A percentile compares a stretch with the other conserved stretches of the same genome.
These are phyloP conservation scores for Penicillium verrucosum DNA, from an alignment of 2,329 filamentous ascomycete genomes.

Conservation along the genomic window DNA sequence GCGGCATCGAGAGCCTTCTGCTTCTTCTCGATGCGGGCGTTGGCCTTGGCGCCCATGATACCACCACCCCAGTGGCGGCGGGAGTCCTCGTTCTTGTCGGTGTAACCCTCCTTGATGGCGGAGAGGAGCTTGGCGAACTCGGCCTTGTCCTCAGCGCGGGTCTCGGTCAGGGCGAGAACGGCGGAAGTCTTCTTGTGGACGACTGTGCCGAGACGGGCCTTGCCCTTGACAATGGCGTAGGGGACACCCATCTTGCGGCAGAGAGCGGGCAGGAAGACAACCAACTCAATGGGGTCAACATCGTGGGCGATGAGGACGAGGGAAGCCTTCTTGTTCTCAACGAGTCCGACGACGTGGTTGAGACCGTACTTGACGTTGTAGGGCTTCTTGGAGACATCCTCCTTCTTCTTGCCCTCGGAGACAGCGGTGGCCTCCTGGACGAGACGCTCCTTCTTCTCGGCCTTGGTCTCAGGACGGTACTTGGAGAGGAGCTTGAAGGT, in stretches of 20 bases:
- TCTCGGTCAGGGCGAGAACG: slow-evolving; percentile 92
- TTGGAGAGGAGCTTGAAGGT: slow-evolving; percentile 99
- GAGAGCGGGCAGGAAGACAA: slow-evolving; percentile 97
- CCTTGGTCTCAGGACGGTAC: slow-evolving; percentile 99
- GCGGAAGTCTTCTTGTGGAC: slow-evolving; percentile 99
- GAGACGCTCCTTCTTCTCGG: slow-evolving; percentile 99
- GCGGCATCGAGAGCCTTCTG: slow-evolving; percentile 89
- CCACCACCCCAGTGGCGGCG: slow-evolving; percentile 98
- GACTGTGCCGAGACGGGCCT: slow-evolving; percentile 96
- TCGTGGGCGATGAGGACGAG: slow-evolving; percentile 99
- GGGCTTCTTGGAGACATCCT: slow-evolving; percentile 99
- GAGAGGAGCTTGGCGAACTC: slow-evolving; percentile 96
- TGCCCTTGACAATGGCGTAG: slow-evolving; percentile 99
- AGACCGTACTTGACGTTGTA: slow-evolving; percentile 99
- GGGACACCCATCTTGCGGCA: slow-evolving; percentile 99
- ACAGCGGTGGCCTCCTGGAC: slow-evolving; percentile 97
- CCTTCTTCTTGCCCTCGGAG: slow-evolving; percentile 99
- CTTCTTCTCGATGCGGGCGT: slow-evolving; percentile 74
- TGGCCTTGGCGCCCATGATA: slow-evolving; percentile 97
- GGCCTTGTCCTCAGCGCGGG: slow-evolving; percentile 95
- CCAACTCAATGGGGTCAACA: slow-evolving; percentile 98
- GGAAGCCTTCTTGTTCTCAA: slow-evolving; percentile 99
- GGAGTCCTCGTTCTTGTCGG: slow-evolving; percentile 88
- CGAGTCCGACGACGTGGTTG: slow-evolving; percentile 96
- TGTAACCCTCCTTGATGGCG: slow-evolving; percentile 96